Evolutionary conservation across 2,329 filamentous ascomycete species (phyloP).

Genomic region (Madurella mycetomatis): DNA sequence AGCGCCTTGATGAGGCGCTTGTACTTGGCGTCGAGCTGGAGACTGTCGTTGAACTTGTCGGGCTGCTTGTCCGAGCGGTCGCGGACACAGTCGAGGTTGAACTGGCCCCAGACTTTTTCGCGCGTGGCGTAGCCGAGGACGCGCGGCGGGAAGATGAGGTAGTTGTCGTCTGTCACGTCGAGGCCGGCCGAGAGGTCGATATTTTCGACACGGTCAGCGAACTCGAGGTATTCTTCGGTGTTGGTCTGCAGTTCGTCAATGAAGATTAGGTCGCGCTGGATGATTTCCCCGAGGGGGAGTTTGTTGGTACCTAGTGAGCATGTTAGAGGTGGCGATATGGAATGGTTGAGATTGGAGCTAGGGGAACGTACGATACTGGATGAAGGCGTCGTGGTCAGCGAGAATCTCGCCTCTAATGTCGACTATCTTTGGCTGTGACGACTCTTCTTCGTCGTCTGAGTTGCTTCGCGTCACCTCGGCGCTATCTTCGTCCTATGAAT

Average conservation of each 20-base stretch:
- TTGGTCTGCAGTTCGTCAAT: neutral
- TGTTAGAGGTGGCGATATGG: neutral
- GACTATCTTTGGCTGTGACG: neutral
- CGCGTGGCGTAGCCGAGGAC: neutral
- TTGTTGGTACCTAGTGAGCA: neutral
- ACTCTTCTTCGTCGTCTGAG: neutral
- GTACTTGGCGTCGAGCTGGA: constrained; percentile 3
- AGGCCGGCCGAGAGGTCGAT: neutral
- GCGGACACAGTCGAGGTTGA: neutral
- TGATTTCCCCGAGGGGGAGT: neutral
- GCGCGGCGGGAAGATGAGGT: constrained; percentile 1
- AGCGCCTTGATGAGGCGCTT: constrained; percentile 15
- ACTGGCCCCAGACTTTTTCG: neutral
- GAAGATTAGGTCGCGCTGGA: neutral
- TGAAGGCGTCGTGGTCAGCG: neutral
- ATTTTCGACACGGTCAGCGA: neutral
- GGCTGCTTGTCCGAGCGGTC: neutral
- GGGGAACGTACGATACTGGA: neutral
- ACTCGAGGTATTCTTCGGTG: neutral
- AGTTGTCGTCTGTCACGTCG: neutral
- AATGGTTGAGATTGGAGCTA: neutral
- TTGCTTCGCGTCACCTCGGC: neutral
- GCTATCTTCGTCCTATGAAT: neutral
- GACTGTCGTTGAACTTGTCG: neutral
- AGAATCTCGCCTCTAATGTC: neutral